Evolutionary conservation across 441 rosid genomes (phyloP).

Genomic region (Breynia disticha): DNA sequence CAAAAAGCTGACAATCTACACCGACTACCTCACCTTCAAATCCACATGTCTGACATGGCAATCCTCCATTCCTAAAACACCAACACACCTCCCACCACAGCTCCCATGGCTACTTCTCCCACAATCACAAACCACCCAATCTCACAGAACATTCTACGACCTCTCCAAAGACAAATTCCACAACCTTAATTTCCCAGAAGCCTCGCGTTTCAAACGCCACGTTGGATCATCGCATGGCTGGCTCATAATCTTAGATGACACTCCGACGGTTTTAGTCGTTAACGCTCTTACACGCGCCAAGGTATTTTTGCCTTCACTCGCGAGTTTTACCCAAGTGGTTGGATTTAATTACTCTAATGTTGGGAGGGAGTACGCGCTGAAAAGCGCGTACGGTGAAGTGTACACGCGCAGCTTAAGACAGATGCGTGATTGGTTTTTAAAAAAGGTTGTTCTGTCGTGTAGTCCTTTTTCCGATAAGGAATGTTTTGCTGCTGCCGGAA

Average conservation of each 20-base stretch:
- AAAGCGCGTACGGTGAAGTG: slow-evolving; percentile 12
- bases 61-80: slow-evolving; percentile 23
- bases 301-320: slow-evolving; percentile 35
- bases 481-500: slow-evolving; percentile 38
- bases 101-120: slow-evolving; percentile 64
- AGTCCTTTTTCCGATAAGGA: slow-evolving; percentile 24
- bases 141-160: slow-evolving; percentile 34
- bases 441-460: slow-evolving; percentile 41
- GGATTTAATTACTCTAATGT: slow-evolving; percentile 32
- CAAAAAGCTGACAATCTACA: slow-evolving; percentile 22
- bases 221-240: slow-evolving; percentile 63
- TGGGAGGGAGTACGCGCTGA: slow-evolving; percentile 44
- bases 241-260: slow-evolving; percentile 42
- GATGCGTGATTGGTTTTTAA: slow-evolving; percentile 46
- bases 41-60: slow-evolving; percentile 38
- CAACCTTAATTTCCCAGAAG: slow-evolving; percentile 28
- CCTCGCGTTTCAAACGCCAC: slow-evolving; percentile 28
- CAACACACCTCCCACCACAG: slow-evolving; percentile 47
- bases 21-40: slow-evolving; percentile 39
- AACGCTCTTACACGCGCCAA: slow-evolving; percentile 45
- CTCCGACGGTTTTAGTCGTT: slow-evolving; percentile 29
- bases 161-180: slow-evolving; percentile 29
- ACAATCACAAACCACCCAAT: slow-evolving; percentile 19
- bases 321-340: slow-evolving; percentile 42
- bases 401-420: slow-evolving; percentile 24